phyloP scores from a whole-genome alignment of 1,284 basidiomycete genomes.

The Marasmius oreades region DNA sequence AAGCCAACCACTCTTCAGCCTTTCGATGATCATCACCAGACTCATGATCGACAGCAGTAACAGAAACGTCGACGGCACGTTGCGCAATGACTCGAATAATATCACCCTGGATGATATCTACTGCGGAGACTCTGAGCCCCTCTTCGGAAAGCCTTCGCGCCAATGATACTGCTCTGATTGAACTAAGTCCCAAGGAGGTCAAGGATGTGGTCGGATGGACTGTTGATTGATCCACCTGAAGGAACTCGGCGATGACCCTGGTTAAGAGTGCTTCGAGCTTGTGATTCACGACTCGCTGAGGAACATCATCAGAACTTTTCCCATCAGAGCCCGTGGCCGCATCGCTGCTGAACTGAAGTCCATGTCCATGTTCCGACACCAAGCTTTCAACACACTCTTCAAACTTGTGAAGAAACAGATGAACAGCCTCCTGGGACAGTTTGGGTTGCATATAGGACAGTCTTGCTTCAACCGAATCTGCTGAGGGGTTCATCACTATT shows the following conservation, averaged over 20 bases:
- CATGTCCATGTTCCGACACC: not conserved
- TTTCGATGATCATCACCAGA: conserved; percentile 16
- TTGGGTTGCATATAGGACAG: not conserved
- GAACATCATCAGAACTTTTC: not conserved
- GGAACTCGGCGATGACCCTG: not conserved
- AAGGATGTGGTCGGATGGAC: conserved; percentile 4
- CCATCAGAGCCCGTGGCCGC: not conserved
- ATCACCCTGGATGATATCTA: conserved; percentile 5
- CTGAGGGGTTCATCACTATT: not conserved
- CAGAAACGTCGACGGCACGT: not conserved
- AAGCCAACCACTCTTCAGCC: conserved; percentile 5
- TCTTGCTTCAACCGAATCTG: not conserved
- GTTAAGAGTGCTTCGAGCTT: not conserved
- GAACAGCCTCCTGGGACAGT: not conserved
- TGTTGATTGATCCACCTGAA: not conserved
- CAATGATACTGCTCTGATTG: conserved; percentile 4
- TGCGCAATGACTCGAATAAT: not conserved
- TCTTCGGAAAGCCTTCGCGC: not conserved
- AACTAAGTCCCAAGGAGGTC: conserved; percentile 1
- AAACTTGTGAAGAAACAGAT: not conserved
- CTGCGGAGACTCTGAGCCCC: conserved; percentile 3
- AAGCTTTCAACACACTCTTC: conserved; percentile 1
- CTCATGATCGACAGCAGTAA: conserved; percentile 19
- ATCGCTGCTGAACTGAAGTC: not conserved
- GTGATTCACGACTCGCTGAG: not conserved